Conservation (phyloP, 371 early-diverging fungal species). For the Apophysomyces sp. region DNA sequence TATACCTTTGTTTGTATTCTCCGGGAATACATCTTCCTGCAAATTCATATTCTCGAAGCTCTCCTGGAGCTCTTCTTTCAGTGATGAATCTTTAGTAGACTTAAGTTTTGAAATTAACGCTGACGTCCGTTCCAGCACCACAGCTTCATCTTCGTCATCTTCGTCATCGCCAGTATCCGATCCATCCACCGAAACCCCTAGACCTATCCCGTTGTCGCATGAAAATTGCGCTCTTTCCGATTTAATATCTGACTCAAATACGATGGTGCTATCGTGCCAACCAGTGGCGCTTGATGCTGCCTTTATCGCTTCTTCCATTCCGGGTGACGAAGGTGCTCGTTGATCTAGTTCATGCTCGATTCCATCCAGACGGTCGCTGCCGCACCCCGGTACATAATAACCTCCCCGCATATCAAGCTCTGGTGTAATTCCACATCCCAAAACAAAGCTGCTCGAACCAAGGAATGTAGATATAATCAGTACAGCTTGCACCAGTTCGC, state of each 20-base stretch:
- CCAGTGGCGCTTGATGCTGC: slow-evolving; percentile 35
- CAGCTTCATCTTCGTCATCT: slow-evolving; percentile 10
- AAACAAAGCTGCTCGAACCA: slow-evolving; percentile 58
- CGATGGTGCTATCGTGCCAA: slow-evolving; percentile 27
- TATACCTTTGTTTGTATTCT: slow-evolving; percentile 1
- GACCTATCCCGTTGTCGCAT: slow-evolving; percentile 27
- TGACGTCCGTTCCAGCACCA: slow-evolving; percentile 18
- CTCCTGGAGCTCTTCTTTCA: slow-evolving; percentile 38
- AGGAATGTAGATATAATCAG: slow-evolving; percentile 56
- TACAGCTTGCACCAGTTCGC: slow-evolving; percentile 65
- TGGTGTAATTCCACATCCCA: slow-evolving; percentile 65
- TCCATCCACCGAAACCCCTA: slow-evolving; percentile 24
- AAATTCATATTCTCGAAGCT: slow-evolving; percentile 30
- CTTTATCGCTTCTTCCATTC: slow-evolving; percentile 8
- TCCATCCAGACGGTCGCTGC: slow-evolving; percentile 12
- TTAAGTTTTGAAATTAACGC: slow-evolving; percentile 36
- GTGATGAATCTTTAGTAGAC: slow-evolving; percentile 23
- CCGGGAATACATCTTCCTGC: slow-evolving; percentile 1
- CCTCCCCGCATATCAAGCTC: slow-evolving; percentile 70
- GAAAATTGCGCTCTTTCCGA: slow-evolving; percentile 10
- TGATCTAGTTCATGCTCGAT: slow-evolving; percentile 46
- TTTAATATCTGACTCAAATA: not conserved
- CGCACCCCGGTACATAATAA: slow-evolving; percentile 13
- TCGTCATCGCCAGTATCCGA: slow-evolving; percentile 3
- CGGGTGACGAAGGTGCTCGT: slow-evolving; percentile 9